Evolutionary conservation across 352 stramenopile genomes (phyloP).

Genomic region (Globisporangium nodosum): DNA sequence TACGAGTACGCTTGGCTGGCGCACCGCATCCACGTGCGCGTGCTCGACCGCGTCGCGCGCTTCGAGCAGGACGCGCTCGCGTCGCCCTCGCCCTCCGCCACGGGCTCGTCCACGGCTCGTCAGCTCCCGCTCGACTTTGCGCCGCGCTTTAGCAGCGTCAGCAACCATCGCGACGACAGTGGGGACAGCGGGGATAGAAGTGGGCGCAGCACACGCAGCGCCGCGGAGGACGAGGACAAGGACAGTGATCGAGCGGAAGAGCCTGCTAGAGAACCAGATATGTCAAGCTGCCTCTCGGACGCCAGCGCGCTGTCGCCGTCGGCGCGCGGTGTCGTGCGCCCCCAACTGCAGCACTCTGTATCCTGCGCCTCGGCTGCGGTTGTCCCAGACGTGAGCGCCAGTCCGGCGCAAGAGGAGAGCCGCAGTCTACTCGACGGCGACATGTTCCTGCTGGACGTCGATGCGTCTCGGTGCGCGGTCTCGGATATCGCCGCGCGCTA

Average conservation of each 20-base stretch:
- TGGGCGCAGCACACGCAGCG: constrained; percentile 24
- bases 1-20: constrained; percentile 73
- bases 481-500: constrained; percentile 27
- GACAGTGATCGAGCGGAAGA: not conserved
- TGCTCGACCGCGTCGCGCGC: constrained; percentile 17
- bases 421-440: constrained; percentile 11
- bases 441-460: constrained; percentile 14
- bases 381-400: constrained; percentile 2
- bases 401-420: not conserved
- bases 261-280: not conserved
- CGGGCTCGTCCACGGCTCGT: not conserved
- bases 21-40: constrained; percentile 54
- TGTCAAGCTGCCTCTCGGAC: not conserved
- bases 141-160: not conserved
- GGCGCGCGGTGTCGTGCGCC: not conserved
- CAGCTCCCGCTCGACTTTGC: not conserved
- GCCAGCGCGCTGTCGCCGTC: not conserved
- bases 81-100: constrained; percentile 10
- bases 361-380: constrained; percentile 7
- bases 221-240: constrained; percentile 18
- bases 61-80: constrained; percentile 13
- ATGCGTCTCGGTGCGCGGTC: constrained; percentile 24
- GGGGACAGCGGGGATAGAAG: constrained; percentile 6
- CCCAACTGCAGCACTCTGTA: not conserved
- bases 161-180: not conserved